Evolutionary conservation across 805 yeast species (phyloP), one percentile per base, ranked within the genome.

Genomic region (Isabelozyma rhagii): DNA sequence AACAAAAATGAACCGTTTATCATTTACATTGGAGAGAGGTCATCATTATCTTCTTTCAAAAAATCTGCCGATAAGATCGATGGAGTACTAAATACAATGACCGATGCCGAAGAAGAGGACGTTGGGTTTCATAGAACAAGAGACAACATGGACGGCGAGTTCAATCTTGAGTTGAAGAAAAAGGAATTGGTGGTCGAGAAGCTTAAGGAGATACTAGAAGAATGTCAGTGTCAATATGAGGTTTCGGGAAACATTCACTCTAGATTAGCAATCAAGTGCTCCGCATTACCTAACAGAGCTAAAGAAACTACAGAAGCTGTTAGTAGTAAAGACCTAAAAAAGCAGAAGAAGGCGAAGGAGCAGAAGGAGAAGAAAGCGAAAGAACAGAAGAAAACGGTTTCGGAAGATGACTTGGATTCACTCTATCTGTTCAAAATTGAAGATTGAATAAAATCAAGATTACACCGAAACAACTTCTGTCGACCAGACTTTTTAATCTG

Each of bases 341-440:
- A 55, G 48, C 43, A 48, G 40, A 56, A 52, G 39, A 56, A 51
- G 43, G 56, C 51, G 9, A 56, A 52, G 41, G 52, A 56, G 45
- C 15, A 14, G 25, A 51, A 56, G 34, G 54, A 58, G 46, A 50
- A 55, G 34, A 51, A 58, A 49, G 55, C 51, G 48, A 25, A 49
- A 14, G 39, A 41, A 18, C 31, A 36, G 29, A 27, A 44, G 29
- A 18, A 17, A 3, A 52, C 54, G 44, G 47, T 51, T 8, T 53
- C 53, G 6, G 75, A 66, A 28, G 68, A 65, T 2, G 75, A 72
- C 49, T 65, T 73, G 48, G 79, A 74, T 53, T 55, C 72, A 14
- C 58, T 74, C 48, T 74, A 74, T 51, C 69, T 61, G 64, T 56
- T 74, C 44, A 73, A 72, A 47, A 70, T 74, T 36, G 74, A 68